These are phyloP conservation scores for Metschnikowia similis DNA, from an alignment of 805 yeast species.

Conservation along the genomic window DNA sequence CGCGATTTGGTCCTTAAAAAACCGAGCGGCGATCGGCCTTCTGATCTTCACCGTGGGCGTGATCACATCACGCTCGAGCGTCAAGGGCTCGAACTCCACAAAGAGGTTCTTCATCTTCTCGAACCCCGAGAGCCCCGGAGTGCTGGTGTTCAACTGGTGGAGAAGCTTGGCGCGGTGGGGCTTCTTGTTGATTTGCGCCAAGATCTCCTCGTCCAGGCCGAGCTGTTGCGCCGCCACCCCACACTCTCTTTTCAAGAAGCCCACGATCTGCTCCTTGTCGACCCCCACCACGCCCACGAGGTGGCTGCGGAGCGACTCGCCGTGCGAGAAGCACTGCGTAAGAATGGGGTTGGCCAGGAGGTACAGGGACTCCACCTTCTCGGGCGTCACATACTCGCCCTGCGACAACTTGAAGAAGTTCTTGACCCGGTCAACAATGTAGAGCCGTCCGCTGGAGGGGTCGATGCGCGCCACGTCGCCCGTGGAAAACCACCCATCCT, in stretches of 20 bases:
- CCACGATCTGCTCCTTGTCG: conserved; percentile 15
- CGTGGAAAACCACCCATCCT: conserved; percentile 50
- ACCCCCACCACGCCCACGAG: conserved; percentile 20
- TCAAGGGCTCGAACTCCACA: conserved; percentile 26
- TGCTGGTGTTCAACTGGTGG: conserved; percentile 7
- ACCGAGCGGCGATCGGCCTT: conserved; percentile 45
- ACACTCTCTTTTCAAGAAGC: conserved; percentile 16
- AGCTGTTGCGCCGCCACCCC: conserved; percentile 6
- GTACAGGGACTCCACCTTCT: conserved; percentile 65
- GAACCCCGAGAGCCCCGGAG: conserved; percentile 19
- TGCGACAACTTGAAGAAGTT: conserved; percentile 64
- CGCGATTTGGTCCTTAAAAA: conserved; percentile 37
- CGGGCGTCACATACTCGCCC: conserved; percentile 67
- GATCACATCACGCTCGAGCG: conserved; percentile 21
- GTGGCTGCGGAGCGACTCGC: conserved; percentile 14
- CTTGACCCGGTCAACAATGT: conserved; percentile 64
- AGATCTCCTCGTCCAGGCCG: conserved; percentile 15
- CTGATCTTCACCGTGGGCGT: conserved; percentile 36
- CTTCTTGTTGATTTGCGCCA: conserved; percentile 15
- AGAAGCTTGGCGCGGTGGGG: conserved; percentile 15
- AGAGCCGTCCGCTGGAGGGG: conserved; percentile 45
- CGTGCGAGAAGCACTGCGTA: conserved; percentile 17
- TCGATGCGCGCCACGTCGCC: conserved; percentile 43
- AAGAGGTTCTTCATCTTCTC: conserved; percentile 24
- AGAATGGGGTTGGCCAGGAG: conserved; percentile 21